A percentile compares a stretch with the other conserved stretches of the same genome.
Conservation (phyloP, 2,329 filamentous ascomycete genomes). For the Colletotrichum sublineola region DNA sequence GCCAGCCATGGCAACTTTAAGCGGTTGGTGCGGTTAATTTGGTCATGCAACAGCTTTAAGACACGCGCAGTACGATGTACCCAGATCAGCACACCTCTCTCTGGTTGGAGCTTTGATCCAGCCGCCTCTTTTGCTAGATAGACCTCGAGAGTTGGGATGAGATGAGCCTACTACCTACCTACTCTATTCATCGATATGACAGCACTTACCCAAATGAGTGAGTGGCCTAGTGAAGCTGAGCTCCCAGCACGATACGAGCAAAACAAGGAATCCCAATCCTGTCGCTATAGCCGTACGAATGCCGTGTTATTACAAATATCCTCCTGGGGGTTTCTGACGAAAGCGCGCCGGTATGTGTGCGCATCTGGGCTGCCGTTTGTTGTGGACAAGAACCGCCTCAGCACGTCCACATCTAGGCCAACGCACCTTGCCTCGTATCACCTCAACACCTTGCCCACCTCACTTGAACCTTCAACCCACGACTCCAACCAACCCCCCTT, state of each 20-base stretch:
- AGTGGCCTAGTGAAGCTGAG: not conserved
- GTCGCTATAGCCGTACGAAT: constrained; percentile 24
- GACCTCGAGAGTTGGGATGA: not conserved
- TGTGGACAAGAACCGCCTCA: constrained; percentile 19
- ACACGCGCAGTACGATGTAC: not conserved
- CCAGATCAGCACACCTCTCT: constrained; percentile 10
- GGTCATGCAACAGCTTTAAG: constrained; percentile 41
- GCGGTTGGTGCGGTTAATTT: constrained; percentile 43
- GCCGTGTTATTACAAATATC: not conserved
- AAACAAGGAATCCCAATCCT: constrained; percentile 10
- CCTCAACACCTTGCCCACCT: constrained; percentile 1
- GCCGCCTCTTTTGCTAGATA: not conserved
- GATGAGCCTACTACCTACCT: not conserved
- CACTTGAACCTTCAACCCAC: not conserved
- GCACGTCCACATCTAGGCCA: constrained; percentile 1
- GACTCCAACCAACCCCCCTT: not conserved
- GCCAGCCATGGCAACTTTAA: constrained; percentile 32
- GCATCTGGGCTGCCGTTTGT: not conserved
- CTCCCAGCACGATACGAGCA: constrained; percentile 3
- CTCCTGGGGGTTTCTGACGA: constrained; percentile 14
- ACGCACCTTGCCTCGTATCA: constrained; percentile 20
- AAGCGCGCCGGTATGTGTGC: not conserved
- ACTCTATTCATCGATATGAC: not conserved
- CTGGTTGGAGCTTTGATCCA: constrained; percentile 34
- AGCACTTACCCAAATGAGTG: not conserved